phyloP scores from a whole-genome alignment of 257 asterid genomes.

The Thymus quinquecostatus region DNA sequence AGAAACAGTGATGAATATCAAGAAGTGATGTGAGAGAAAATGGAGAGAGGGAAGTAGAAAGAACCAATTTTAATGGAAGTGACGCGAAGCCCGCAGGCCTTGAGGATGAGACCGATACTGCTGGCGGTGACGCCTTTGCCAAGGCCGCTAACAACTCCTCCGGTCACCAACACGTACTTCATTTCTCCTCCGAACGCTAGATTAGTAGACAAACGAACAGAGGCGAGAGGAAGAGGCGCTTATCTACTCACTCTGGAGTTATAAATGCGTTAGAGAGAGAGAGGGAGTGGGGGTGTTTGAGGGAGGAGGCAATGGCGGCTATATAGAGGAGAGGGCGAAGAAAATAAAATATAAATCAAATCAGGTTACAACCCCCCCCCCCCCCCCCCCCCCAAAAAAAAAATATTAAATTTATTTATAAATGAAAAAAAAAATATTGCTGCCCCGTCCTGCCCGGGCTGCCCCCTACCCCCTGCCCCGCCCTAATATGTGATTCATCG shows the following conservation, averaged over 20 bases:
- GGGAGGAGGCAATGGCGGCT: slow-evolving; percentile 69
- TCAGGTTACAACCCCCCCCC: slow-evolving; percentile 34
- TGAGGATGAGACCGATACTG: slow-evolving; percentile 90
- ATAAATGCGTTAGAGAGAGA: background rate
- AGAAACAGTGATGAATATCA: background rate
- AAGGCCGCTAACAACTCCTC: slow-evolving; percentile 95
- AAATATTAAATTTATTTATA: no score
- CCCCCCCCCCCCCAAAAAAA: background rate
- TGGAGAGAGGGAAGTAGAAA: slow-evolving; percentile 6
- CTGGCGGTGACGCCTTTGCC: slow-evolving; percentile 99
- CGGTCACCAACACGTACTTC: slow-evolving; percentile 96
- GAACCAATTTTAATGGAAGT: slow-evolving; percentile 93
- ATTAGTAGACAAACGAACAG: background rate
- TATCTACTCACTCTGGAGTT: background rate
- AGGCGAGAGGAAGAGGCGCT: background rate
- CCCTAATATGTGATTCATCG: no score
- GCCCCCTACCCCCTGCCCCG: no score
- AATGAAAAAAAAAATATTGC: no score
- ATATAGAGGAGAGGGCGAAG: slow-evolving; percentile 38
- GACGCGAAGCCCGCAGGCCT: slow-evolving; percentile 88
- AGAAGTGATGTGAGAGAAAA: background rate
- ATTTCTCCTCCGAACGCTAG: slow-evolving; percentile 35
- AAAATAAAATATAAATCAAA: slow-evolving; percentile 14
- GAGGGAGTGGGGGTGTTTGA: background rate
- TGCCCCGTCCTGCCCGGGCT: no score